Base-by-base conservation (phyloP, 176 grass and related monocot genomes). In the Tillandsia leiboldiana region DNA sequence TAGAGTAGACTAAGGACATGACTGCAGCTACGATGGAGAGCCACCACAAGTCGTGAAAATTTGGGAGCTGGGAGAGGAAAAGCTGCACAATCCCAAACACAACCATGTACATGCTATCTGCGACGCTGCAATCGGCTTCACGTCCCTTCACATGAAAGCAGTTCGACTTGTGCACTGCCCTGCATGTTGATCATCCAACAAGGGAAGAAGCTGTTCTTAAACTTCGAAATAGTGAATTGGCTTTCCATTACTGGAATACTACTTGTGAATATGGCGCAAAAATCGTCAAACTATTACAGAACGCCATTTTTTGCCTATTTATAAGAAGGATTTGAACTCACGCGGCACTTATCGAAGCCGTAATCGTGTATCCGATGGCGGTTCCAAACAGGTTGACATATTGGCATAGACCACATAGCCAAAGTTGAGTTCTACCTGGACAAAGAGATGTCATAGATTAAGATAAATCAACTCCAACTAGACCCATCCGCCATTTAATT, bases 1-100 rank as follows among this genome's bases (percentile, higher is more conserved):
- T 70, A 1, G 94, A 90, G 72, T 99, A 99, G 50, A 65, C 53
- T 50, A 99, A 85, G 3, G 93, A 99, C 94, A 93, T 99, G 59
- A 90, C 12, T 10, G 94, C 89, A 0, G 94, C 87, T 49, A 99
- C 12, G 63, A 86, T 88, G 52, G 94, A 99, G 20, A 99, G 50
- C 76, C 87, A 90, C 63, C 68, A 99, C 2, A 99, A 66, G 3
- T 93, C 62, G 2, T 85, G 80, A 73, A 99, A 88, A 59, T 93
- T 93, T 10, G 79, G 86, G 8, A 92, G 51, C 59, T 90, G 89
- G 17, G 94, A 99, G 74, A 93, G 78, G 61, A 99, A 75, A 70
- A 99, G 90, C 78, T 99, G 82, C 18, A 93, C 66, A 23, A 84
- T 13, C 28, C 89, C 94, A 66, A 90, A 99, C 1, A 75, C 86